Percentiles rank a stretch among this genome's conserved stretches.
These are phyloP conservation scores for Arthonia radiata DNA, from an alignment of 495 filamentous ascomycete genomes.

Conservation along the genomic window DNA sequence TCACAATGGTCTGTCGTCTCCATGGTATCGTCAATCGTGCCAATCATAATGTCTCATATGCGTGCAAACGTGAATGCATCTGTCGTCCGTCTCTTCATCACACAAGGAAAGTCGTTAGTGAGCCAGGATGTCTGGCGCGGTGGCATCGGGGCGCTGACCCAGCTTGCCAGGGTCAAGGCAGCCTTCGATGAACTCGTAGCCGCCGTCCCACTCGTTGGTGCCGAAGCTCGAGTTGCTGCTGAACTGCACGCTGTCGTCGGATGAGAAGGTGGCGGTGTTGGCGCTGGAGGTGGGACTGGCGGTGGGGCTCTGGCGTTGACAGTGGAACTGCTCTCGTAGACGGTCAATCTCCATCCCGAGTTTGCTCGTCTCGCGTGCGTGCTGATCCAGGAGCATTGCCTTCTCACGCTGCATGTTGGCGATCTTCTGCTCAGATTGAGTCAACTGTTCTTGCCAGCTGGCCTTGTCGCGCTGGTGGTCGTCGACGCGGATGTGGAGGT, in stretches of 20 bases:
- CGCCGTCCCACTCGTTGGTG: conserved; percentile 46
- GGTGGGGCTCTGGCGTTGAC: conserved; percentile 41
- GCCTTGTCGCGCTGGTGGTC: conserved; percentile 42
- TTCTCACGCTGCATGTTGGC: conserved; percentile 61
- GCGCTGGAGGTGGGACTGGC: conserved; percentile 28
- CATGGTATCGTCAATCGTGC: no score
- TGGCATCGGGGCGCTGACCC: no score
- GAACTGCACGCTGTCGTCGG: conserved; percentile 68
- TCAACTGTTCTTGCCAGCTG: conserved; percentile 38
- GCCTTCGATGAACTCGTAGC: conserved; percentile 45
- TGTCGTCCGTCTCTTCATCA: no score
- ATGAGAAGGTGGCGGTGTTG: conserved; percentile 42
- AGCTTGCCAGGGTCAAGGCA: no score
- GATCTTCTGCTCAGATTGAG: conserved; percentile 50
- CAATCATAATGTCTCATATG: no score
- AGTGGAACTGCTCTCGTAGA: conserved; percentile 63
- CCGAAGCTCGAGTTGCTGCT: conserved; percentile 58
- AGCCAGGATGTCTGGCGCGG: no score
- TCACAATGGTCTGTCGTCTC: no score
- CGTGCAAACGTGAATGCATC: no score
- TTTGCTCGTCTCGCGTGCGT: conserved; percentile 84
- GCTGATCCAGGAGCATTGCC: conserved; percentile 65
- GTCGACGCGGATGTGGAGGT: conserved; percentile 26
- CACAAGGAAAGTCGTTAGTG: no score
- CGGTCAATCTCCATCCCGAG: conserved; percentile 88